Percentiles rank a stretch among this genome's conserved stretches.
These are phyloP conservation scores for Pyrenophora teres DNA, from an alignment of 2,329 filamentous ascomycete genomes.

Conservation along the genomic window DNA sequence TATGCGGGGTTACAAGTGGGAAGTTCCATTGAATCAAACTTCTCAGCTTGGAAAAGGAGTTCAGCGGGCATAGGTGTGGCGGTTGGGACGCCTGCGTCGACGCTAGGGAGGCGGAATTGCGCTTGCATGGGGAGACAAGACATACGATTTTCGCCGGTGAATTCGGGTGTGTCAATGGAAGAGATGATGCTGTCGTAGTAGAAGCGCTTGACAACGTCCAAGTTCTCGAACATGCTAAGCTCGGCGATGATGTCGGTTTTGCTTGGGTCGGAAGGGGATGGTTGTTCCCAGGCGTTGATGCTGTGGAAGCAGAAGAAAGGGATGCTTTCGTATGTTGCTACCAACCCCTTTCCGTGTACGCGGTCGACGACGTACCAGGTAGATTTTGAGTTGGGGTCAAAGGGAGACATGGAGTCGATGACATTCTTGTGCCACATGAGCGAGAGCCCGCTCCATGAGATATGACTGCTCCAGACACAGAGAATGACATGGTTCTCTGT, in stretches of 20 bases:
- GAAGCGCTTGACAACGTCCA: constrained; percentile 67
- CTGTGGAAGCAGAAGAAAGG: constrained; percentile 81
- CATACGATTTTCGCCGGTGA: constrained; percentile 30
- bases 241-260: constrained; percentile 68
- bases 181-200: constrained; percentile 60
- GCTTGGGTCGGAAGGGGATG: constrained; percentile 34
- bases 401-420: constrained; percentile 68
- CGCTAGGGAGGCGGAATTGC: constrained; percentile 34
- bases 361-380: constrained; percentile 79
- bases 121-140: constrained; percentile 35
- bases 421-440: constrained; percentile 70
- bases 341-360: constrained; percentile 62
- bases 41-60: constrained; percentile 29
- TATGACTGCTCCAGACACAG: constrained; percentile 71
- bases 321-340: constrained; percentile 69
- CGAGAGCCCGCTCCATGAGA: constrained; percentile 61
- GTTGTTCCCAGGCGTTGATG: constrained; percentile 75
- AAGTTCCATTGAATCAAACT: constrained; percentile 61
- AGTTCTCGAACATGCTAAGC: constrained; percentile 64
- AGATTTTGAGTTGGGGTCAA: constrained; percentile 61
- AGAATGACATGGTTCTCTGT: constrained; percentile 72
- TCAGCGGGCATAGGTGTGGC: constrained; percentile 11
- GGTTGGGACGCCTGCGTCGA: constrained; percentile 41
- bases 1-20: constrained; percentile 68
- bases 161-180: constrained; percentile 17